Evolutionary conservation across 1,284 basidiomycete genomes (phyloP), one percentile per base, ranked within the genome.

Genomic region (Sparassis latifolia): DNA sequence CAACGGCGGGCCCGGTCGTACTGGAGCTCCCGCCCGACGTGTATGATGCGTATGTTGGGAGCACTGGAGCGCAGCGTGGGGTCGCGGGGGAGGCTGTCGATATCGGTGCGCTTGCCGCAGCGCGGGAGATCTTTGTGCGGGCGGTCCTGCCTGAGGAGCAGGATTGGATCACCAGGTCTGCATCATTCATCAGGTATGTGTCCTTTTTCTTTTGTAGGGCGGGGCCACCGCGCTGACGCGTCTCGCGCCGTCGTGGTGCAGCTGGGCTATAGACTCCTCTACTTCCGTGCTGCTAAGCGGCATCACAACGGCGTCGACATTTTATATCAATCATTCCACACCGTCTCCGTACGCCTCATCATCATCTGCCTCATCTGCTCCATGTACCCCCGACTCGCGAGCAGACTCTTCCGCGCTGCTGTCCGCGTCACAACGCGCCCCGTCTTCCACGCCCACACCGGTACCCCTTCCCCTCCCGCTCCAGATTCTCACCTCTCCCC

Each of bases 91-190:
- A 65, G 2, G 20, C 20, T 20, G 20, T 20, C 20, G 20, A 20
- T 20, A 20, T 20, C 20, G 20, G 20, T 20, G 20, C 20, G 20
- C 73, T 77, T 49, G 65, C 71, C 53, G 69, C 67, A 54, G 77
- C 73, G 44, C 61, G 76, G 54, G 71, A 82, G 59, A 70, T 79
- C 7, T 81, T 83, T 58, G 80, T 79, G 27, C 70, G 75, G 35
- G 73, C 76, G 10, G 71, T 86, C 5, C 80, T 87, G 29, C 77
- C 79, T 0, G 80, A 86, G 49, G 78, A 89, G 48, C 80, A 82
- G 58, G 84, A 89, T 62, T 86, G 81, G 80, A 75, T 92, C 53
- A 79, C 88, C 46, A 80, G 77, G 54, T 78, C 83, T 3, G 88
- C 88, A 1, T 76, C 80, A 28, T 66, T 82, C 30, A 72, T 86